phyloP scores from a whole-genome alignment of 345 rosid species.

The Eucalyptus paniculata region DNA sequence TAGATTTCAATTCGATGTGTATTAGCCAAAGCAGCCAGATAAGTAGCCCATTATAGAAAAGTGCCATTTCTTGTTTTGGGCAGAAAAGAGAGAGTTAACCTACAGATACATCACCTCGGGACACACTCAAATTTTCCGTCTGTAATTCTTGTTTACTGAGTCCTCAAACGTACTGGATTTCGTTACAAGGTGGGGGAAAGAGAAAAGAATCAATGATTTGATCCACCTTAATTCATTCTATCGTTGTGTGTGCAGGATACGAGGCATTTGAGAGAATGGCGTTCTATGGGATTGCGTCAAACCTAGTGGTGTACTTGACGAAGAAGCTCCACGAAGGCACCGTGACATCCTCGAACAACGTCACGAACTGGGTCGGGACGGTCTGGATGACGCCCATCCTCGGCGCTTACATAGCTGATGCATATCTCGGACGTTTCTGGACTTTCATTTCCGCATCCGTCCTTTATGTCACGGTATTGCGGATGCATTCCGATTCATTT shows the following conservation, averaged over 20 bases:
- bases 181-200: background rate
- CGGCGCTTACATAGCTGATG: slow-evolving; percentile 56
- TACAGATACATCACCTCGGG: background rate
- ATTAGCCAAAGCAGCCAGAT: background rate
- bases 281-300: slow-evolving; percentile 45
- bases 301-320: background rate
- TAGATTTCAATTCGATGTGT: background rate
- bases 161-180: background rate
- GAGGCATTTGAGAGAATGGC: background rate
- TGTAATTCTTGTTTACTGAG: background rate
- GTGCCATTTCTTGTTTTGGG: background rate
- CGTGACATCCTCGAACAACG: background rate
- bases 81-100: background rate
- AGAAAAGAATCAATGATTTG: background rate
- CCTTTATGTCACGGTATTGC: slow-evolving; percentile 25
- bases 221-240: background rate
- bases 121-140: background rate
- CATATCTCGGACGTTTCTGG: slow-evolving; percentile 44
- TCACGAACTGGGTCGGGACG: background rate
- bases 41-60: background rate
- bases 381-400: background rate
- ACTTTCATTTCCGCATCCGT: slow-evolving; percentile 35
- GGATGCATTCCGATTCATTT: background rate
- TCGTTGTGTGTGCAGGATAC: background rate
- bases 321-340: background rate